Conservation (phyloP, 163 green algal genomes). For the Scenedesmus sp. region DNA sequence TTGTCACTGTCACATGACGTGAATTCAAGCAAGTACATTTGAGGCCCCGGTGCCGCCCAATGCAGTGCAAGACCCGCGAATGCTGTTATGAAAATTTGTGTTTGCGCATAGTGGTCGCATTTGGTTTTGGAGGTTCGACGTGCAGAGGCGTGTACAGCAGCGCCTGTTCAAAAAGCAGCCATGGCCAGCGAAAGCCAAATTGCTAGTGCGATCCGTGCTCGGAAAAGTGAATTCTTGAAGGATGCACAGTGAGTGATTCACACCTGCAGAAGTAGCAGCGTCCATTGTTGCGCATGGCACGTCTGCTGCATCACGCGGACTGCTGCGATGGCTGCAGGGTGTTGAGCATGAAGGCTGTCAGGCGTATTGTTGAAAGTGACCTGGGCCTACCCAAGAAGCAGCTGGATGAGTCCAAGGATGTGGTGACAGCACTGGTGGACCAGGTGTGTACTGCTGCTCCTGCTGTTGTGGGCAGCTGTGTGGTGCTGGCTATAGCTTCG, state of each 20-base stretch:
- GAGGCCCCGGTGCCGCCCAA: not conserved
- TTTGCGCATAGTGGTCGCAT: not conserved
- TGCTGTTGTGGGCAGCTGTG: not conserved
- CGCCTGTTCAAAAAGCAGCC: not conserved
- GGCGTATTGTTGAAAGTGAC: slow-evolving; percentile 64
- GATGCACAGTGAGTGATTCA: not conserved
- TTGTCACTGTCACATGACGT: not conserved
- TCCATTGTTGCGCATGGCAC: slow-evolving; percentile 11
- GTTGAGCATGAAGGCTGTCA: slow-evolving; percentile 69
- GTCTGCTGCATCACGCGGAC: not conserved
- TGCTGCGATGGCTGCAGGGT: slow-evolving; percentile 53
- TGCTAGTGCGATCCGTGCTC: not conserved
- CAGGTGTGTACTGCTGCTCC: slow-evolving; percentile 30
- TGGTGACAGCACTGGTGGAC: slow-evolving; percentile 44
- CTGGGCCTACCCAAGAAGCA: slow-evolving; percentile 61
- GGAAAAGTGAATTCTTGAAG: not conserved
- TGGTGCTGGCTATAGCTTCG: not conserved
- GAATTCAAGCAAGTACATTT: not conserved
- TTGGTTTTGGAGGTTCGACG: not conserved
- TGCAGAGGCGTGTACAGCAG: not conserved
- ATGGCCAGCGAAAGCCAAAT: not conserved
- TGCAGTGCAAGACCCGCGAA: not conserved
- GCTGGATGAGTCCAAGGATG: slow-evolving; percentile 68
- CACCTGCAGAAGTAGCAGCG: not conserved
- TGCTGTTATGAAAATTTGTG: not conserved